Base-by-base conservation (phyloP, 2,329 filamentous ascomycete genomes). In the Leptographium lundbergii region DNA sequence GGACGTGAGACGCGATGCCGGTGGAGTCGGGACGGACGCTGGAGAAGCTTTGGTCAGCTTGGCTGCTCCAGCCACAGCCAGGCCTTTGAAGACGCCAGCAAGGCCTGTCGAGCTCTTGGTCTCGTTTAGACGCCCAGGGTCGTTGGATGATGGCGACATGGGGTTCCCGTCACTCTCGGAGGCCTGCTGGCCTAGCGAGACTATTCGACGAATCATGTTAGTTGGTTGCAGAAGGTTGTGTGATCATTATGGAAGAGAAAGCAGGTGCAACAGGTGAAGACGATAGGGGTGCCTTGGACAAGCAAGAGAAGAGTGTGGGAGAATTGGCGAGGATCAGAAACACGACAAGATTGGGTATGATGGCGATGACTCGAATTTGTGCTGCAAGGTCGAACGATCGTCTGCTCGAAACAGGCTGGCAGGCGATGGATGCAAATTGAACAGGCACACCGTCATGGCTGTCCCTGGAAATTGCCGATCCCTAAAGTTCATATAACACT, bases 11-110 rank as follows among this genome's bases (percentile, higher is more conserved):
- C 48, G 32, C 48, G 60, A n/a, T 7, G 57, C 29, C 2, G 58
- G 32, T 3, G 57, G 54, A 4, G 47, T 42, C 9, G 52, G 56
- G 11, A 47, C 27, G 42, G 60, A 54, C 4, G 50, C 27, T 3
- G 59, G 29, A 3, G 61, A 52, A 3, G 78, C 76, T 65, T 80
- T 84, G 53, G 74, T 75, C 60, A 78, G 72, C 69, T 77, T 83
- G 60, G 75, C 75, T 5, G 75, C 75, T 5, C 76, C 77, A 55
- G 82, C 79, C 65, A 86, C 77, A 55, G 82, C 79, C 65, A 86
- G 72, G 65, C 79, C 82, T 66, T 83, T 84, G 68, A 86, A 82
- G 62, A 86, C 82, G 65, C 81, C 80, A 65, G 81, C 81, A 65
- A 86, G 75, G 65, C 81, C 81, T 62, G 81, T 75, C 48, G 75